These are phyloP conservation scores for Volvox carteri DNA, from an alignment of 163 green algal genomes.

Conservation along the genomic window DNA sequence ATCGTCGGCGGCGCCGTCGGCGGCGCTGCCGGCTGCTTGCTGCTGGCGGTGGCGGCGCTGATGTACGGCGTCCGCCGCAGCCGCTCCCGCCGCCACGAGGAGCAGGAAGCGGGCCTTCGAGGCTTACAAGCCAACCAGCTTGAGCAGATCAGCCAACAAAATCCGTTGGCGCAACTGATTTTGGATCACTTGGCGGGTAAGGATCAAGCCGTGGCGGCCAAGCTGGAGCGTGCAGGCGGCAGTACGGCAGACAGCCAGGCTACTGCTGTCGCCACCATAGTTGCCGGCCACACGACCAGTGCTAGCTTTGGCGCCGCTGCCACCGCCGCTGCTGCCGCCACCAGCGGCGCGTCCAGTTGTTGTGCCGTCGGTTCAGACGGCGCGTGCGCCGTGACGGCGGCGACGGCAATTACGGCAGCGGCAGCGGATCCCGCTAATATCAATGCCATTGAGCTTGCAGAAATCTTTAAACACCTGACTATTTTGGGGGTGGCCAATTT, in stretches of 20 bases:
- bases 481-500: conserved; percentile 38
- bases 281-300: background rate
- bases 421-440: conserved; percentile 16
- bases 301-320: background rate
- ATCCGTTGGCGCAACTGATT: conserved; percentile 46
- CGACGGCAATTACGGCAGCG: background rate
- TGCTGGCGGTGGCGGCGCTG: background rate
- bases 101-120: conserved; percentile 11
- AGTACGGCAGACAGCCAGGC: background rate
- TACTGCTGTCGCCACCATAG: background rate
- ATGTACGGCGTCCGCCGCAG: background rate
- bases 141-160: conserved; percentile 30
- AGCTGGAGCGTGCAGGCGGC: conserved; percentile 3
- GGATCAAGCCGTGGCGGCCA: background rate
- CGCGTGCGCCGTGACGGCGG: background rate
- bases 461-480: conserved; percentile 50
- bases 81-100: background rate
- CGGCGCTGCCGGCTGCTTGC: background rate
- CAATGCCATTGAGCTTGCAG: conserved; percentile 9
- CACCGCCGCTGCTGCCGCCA: background rate
- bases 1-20: conserved; percentile 27
- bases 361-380: background rate
- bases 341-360: background rate
- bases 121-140: conserved; percentile 31
- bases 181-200: conserved; percentile 46